Evolutionary conservation across 1,284 basidiomycete genomes (phyloP), one percentile per base, ranked within the genome.

Genomic region (Ustilago tritici): DNA sequence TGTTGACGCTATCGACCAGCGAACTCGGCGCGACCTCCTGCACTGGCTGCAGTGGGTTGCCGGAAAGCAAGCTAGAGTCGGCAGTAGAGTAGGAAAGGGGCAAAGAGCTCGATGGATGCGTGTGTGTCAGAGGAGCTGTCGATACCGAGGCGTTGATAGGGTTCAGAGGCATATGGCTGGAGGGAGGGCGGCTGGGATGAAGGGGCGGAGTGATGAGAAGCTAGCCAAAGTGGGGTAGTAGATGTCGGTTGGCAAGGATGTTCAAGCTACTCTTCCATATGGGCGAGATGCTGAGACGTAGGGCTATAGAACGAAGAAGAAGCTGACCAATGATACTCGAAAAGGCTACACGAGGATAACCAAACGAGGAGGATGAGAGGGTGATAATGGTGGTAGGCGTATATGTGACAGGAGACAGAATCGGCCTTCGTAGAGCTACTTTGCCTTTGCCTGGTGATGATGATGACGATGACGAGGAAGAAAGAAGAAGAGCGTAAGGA

Each of bases 11-110:
- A 35, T 61, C 52, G 56, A 61, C 50, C 19, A 74, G 38, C 59
- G 65, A 65, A 54, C 43, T 54, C n/a, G 63, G 52, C 63, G 72
- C 72, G 52, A 68, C 61, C 59, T 76, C 64, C 68, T 76, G 73
- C 60, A 76, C 73, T n/a, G 67, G 66, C 53, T 62, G 66, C 35
- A 75, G 66, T 41, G 72, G 66, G 23, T 55, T 32, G 23, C 3
- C 38, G 47, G 62, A 35, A 55, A 34, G 52, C 52, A 62, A 53
- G 34, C 31, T 49, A 63, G 56, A 41, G 31, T 56, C 23, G 19
- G 55, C 40, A 50, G 49, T 32, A 28, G 28, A 32, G 46, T 58
- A 15, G 43, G 55, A 43, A 38, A 28, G 23, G 23, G 68, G 32
- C 14, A 62, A 40, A 40, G 62, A 54, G 55, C 36, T 55, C 10